phyloP scores from a whole-genome alignment of 139 green algal species.

The Picochlorum sp. region DNA sequence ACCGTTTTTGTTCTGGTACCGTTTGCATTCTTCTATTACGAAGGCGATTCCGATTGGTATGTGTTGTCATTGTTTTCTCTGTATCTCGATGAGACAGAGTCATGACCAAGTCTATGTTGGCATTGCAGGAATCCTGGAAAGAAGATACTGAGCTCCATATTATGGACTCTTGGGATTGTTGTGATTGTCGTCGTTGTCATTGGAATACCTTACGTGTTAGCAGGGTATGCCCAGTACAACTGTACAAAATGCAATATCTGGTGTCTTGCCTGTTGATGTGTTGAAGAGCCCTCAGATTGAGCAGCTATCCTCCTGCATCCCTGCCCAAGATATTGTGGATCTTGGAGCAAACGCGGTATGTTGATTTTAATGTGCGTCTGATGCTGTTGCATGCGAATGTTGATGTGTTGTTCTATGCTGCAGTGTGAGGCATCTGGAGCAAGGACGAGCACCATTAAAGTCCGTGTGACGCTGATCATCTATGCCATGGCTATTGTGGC shows the following conservation, averaged over 20 bases:
- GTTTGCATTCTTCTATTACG: conserved; percentile 96
- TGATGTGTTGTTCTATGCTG: neutral
- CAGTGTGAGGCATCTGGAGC: neutral
- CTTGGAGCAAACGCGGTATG: neutral
- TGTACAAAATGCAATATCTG: conserved; percentile 66
- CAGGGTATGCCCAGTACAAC: conserved; percentile 77
- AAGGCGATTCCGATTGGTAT: conserved; percentile 82
- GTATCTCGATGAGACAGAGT: neutral
- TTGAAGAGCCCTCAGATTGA: conserved; percentile 2
- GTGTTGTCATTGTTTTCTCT: conserved; percentile 4
- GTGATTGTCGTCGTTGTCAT: conserved; percentile 55
- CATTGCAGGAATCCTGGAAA: conserved; percentile 1
- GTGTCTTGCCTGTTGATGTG: conserved; percentile 42
- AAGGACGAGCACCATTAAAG: conserved; percentile 42
- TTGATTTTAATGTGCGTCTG: neutral
- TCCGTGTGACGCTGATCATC: conserved; percentile 66
- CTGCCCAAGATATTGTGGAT: neutral
- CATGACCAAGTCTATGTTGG: too few relatives aligned
- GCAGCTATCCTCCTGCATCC: neutral
- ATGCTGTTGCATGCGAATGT: too few relatives aligned
- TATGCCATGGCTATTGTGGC: conserved; percentile 86
- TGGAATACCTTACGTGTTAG: conserved; percentile 69
- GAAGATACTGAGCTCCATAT: conserved; percentile 34
- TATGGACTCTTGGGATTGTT: conserved; percentile 43
- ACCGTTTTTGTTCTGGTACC: conserved; percentile 78